These are phyloP conservation scores for Termitomyces titanicus DNA, from an alignment of 768 basidiomycete genomes.

Conservation along the genomic window DNA sequence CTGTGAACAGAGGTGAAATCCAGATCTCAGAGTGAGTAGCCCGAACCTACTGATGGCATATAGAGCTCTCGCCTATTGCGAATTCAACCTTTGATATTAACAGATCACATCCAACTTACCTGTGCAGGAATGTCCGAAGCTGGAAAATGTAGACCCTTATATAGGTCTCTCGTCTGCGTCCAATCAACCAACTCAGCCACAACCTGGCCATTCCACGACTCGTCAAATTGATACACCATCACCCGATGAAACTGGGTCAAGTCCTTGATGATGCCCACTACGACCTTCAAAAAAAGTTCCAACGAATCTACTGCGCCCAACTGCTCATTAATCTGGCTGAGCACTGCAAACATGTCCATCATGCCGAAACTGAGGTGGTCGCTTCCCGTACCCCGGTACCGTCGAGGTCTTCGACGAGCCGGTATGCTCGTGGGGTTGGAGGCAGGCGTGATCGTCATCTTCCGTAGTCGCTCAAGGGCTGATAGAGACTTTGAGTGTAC, in stretches of 20 bases:
- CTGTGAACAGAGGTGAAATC: constrained; percentile 23
- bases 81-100: background rate
- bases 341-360: constrained; percentile 79
- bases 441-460: constrained; percentile 30
- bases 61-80: constrained; percentile 54
- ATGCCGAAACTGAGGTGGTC: constrained; percentile 42
- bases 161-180: constrained; percentile 69
- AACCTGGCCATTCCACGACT: constrained; percentile 74
- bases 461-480: constrained; percentile 65
- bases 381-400: constrained; percentile 15
- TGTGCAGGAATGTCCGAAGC: constrained; percentile 67
- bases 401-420: constrained; percentile 7
- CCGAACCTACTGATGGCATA: constrained; percentile 58
- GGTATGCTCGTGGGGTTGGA: background rate
- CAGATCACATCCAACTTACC: constrained; percentile 25
- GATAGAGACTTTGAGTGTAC: constrained; percentile 63
- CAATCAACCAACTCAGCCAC: constrained; percentile 81
- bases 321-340: constrained; percentile 80
- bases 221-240: constrained; percentile 80
- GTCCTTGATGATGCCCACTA: constrained; percentile 70
- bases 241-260: constrained; percentile 81
- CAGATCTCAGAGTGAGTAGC: background rate
- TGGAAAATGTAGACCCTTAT: constrained; percentile 69
- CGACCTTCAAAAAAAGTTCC: constrained; percentile 66
- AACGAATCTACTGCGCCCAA: constrained; percentile 62